Evolutionary conservation across 2,329 filamentous ascomycete genomes (phyloP), one percentile per base, ranked within the genome.

Genomic region (Zymoseptoria passerinii): DNA sequence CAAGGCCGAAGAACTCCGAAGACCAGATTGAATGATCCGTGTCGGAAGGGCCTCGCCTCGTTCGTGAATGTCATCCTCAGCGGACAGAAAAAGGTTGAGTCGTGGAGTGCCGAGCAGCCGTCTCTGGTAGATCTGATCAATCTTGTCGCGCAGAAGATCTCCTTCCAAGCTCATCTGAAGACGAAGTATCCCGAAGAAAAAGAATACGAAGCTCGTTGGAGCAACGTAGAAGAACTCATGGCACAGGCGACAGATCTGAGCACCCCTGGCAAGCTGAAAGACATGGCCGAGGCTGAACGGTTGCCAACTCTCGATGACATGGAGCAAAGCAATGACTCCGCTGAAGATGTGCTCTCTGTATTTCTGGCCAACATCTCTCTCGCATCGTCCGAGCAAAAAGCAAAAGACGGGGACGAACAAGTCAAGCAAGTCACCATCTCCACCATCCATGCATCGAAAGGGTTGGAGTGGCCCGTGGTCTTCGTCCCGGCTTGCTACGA

Each of bases 401-500:
- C 84, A 23, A 80, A 83, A 8, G 79, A 82, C 2, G 78, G 81
- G 2, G 78, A 79, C 20, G 80, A 82, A 55, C 78, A 78, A 28
- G 81, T 73, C 1, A 68, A 74, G 40, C 80, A 89, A 65, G 83
- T 97, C 19, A 96, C 92, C 0, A 90, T 99, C 23, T 96, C 91
- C 5, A 99, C 92, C 0, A 96, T 99, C 9, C 92, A 99, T 71
- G 91, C 92, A 0, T 90, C 92, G 2, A 99, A 99, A 73, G 92
- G 92, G 2, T 79, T 99, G 0, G 92, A 99, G 72, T 99, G 94
- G 94, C 92, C 92, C 0, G 81, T 96, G 1, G 90, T 97, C 0
- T 97, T 97, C 71, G 85, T 97, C 16, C 92, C 94, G 5, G 89
- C 89, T 1, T 87, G 90, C 27, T 96, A 95, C 70, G 84, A 91